Conservation (phyloP, 2,329 filamentous ascomycete species). For the Hypoxylon sp. region DNA sequence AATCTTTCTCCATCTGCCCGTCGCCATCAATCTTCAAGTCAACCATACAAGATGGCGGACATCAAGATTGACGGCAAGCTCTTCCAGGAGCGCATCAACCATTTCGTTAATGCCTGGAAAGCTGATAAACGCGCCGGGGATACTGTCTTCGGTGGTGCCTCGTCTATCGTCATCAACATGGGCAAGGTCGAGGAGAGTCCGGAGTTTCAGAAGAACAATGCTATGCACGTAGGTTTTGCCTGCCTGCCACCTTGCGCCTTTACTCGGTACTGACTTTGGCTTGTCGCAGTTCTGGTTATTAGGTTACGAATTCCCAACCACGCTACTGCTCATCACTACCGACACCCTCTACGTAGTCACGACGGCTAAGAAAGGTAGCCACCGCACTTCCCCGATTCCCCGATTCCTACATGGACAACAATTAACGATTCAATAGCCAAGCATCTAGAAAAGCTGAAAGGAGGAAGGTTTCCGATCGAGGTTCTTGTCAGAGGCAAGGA, state of each 20-base stretch:
- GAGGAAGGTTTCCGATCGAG: constrained; percentile 91
- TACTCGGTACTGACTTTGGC: constrained; percentile 19
- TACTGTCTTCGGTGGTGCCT: constrained; percentile 84
- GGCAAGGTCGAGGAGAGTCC: constrained; percentile 92
- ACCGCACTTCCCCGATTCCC: constrained; percentile 11
- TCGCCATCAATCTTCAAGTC: constrained; percentile 41
- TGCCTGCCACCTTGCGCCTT: not conserved
- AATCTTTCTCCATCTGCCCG: constrained; percentile 44
- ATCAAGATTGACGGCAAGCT: constrained; percentile 94
- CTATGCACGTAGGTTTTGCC: constrained; percentile 80
- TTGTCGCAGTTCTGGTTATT: constrained; percentile 88
- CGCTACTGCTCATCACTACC: constrained; percentile 89
- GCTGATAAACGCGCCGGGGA: constrained; percentile 91
- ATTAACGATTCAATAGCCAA: constrained; percentile 72
- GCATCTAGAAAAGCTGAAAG: constrained; percentile 91
- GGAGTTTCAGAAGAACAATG: constrained; percentile 94
- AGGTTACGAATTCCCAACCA: constrained; percentile 98
- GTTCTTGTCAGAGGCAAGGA: constrained; percentile 94
- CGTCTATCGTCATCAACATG: constrained; percentile 89
- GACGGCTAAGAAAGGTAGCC: constrained; percentile 92
- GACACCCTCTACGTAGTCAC: constrained; percentile 93
- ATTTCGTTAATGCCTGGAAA: constrained; percentile 93
- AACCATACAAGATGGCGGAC: constrained; percentile 71
- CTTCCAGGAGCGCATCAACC: constrained; percentile 93
- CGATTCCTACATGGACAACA: constrained; percentile 17